Conservation (phyloP, 257 asterid genomes). For the Penstemon eatonii region DNA sequence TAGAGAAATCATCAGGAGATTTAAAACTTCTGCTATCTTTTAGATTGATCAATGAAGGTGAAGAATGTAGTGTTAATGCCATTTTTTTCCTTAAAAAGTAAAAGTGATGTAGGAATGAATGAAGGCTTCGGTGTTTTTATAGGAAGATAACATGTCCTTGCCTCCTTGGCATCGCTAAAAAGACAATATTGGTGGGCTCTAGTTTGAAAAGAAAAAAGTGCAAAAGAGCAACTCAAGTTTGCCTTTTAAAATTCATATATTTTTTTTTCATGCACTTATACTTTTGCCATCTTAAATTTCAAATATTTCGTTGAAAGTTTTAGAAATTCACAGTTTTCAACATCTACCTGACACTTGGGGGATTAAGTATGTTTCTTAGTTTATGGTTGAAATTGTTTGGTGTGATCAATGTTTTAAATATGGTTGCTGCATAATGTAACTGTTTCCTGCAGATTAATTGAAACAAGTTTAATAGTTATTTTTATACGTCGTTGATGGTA, state of each 20-base stretch:
- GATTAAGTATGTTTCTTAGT: neutral
- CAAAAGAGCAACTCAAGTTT: constrained; percentile 40
- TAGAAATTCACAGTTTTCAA: neutral
- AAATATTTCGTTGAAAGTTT: constrained; percentile 5
- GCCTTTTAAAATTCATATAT: constrained; percentile 3
- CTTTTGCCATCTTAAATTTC: constrained; percentile 31
- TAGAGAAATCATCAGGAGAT: constrained; percentile 52
- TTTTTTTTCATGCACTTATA: neutral
- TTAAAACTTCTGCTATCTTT: constrained; percentile 46
- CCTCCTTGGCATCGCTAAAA: constrained; percentile 24
- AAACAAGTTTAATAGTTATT: constrained; percentile 10
- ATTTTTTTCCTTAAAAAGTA: constrained; percentile 32
- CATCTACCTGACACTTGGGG: neutral
- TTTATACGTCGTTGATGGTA: too few relatives aligned
- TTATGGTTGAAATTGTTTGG: constrained; percentile 7
- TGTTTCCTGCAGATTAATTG: neutral
- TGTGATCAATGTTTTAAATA: neutral
- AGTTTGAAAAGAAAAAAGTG: constrained; percentile 47
- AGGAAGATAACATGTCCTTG: constrained; percentile 35
- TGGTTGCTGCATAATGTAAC: neutral
- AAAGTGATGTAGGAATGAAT: constrained; percentile 36
- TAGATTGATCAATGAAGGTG: constrained; percentile 56
- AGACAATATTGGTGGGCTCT: constrained; percentile 63
- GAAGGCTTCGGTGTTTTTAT: constrained; percentile 45
- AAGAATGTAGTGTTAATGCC: constrained; percentile 77